phyloP scores from a whole-genome alignment of 1,139 yeast genomes.

The Groenewaldozyma auringiensis region DNA sequence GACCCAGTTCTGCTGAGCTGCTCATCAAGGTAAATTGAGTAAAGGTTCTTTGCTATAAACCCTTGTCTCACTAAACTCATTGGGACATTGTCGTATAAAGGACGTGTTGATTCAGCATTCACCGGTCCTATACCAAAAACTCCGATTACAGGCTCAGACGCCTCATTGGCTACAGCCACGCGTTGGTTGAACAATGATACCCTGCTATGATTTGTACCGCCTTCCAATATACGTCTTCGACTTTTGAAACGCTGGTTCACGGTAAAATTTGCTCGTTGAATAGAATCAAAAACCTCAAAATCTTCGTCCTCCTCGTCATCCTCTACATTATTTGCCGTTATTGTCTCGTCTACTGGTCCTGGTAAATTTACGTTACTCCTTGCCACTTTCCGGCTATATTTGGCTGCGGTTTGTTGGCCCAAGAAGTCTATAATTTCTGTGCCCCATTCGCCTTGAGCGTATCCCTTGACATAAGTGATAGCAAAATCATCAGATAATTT shows the following conservation, averaged over 20 bases:
- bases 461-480: slow-evolving; percentile 23
- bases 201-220: background rate
- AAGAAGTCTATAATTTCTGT: slow-evolving; percentile 17
- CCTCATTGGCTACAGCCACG: slow-evolving; percentile 21
- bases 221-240: background rate
- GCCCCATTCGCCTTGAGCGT: slow-evolving; percentile 25
- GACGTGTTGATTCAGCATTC: slow-evolving; percentile 18
- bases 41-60: slow-evolving; percentile 42
- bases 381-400: no score
- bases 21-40: slow-evolving; percentile 45
- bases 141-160: slow-evolving; percentile 21
- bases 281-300: background rate
- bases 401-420: slow-evolving; percentile 3
- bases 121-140: slow-evolving; percentile 24
- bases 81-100: slow-evolving; percentile 51
- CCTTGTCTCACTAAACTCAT: slow-evolving; percentile 46
- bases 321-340: background rate
- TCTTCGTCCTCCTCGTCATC: background rate
- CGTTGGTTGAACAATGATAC: slow-evolving; percentile 12
- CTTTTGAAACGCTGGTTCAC: background rate
- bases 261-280: background rate
- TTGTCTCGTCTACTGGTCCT: background rate
- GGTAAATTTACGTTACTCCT: no score
- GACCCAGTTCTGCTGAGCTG: slow-evolving; percentile 37
- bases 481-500: slow-evolving; percentile 15